phyloP scores from a whole-genome alignment of 2,329 filamentous ascomycete genomes.

The Thielaviopsis euricoi region DNA sequence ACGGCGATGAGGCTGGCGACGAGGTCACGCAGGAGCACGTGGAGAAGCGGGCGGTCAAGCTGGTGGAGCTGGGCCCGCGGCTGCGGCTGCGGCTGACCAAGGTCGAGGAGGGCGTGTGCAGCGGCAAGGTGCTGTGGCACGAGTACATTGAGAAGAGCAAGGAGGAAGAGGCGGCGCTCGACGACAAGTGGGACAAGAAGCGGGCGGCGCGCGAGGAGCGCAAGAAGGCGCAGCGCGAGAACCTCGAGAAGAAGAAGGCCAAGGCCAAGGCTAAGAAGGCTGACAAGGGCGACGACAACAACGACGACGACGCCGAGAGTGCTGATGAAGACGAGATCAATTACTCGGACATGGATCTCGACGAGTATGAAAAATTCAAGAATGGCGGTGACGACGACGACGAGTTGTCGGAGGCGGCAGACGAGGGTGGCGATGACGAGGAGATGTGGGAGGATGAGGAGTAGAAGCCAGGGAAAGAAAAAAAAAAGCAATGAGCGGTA shows the following conservation, averaged over 20 bases:
- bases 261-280: conserved; percentile 25
- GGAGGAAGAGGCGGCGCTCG: conserved; percentile 60
- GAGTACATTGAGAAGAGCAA: conserved; percentile 78
- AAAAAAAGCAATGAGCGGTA: background rate
- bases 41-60: conserved; percentile 75
- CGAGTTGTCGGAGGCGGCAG: background rate
- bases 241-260: conserved; percentile 68
- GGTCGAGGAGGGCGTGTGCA: conserved; percentile 85
- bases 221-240: conserved; percentile 70
- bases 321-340: conserved; percentile 22
- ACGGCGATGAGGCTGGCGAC: conserved; percentile 17
- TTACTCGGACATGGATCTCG: conserved; percentile 22
- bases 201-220: conserved; percentile 68
- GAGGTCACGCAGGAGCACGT: conserved; percentile 32
- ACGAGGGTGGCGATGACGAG: conserved; percentile 4
- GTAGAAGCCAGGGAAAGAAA: no score
- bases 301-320: conserved; percentile 21
- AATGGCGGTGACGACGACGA: conserved; percentile 7
- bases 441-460: conserved; percentile 10
- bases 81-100: conserved; percentile 83
- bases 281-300: conserved; percentile 19
- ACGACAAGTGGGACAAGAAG: conserved; percentile 66
- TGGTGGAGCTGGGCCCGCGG: conserved; percentile 81
- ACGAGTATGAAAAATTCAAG: conserved; percentile 23
- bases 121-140: conserved; percentile 92